A percentile compares a stretch with the other conserved stretches of the same genome.
Conservation (phyloP, 176 grass and related monocot species). For the Tillandsia leiboldiana region DNA sequence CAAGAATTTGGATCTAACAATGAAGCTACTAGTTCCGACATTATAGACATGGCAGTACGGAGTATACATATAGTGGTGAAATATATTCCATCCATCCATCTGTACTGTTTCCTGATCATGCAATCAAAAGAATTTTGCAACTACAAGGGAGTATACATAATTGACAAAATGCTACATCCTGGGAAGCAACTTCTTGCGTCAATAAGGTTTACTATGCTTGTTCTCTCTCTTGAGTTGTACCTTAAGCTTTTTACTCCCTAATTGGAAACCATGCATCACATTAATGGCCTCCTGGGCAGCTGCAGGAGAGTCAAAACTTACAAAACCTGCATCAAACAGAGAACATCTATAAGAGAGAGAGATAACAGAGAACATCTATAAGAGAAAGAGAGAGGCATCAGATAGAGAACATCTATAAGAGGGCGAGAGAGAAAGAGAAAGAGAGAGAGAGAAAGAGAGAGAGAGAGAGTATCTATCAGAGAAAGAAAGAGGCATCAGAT, state of each 20-base stretch:
- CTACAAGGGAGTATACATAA: background rate
- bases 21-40: constrained; percentile 17
- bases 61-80: constrained; percentile 35
- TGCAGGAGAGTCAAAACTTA: constrained; percentile 75
- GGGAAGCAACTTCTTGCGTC: constrained; percentile 1
- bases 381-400: too few species aligned
- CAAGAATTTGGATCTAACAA: constrained; percentile 46
- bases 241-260: constrained; percentile 79
- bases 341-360: too few species aligned
- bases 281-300: constrained; percentile 34
- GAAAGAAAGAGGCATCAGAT: background rate
- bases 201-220: constrained; percentile 83
- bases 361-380: too few species aligned
- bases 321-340: constrained; percentile 53
- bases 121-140: background rate
- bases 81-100: constrained; percentile 45
- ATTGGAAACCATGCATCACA: background rate
- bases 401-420: too few species aligned
- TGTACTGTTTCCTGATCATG: constrained; percentile 25
- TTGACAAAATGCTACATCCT: background rate
- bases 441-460: too few species aligned
- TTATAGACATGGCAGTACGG: constrained; percentile 1
- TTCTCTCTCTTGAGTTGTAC: constrained; percentile 99
- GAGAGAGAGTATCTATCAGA: background rate
- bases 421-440: too few species aligned